Percentiles rank a stretch among this genome's conserved stretches.
phyloP scores from a whole-genome alignment of 1,139 yeast genomes.

The Suhomyces taliae region DNA sequence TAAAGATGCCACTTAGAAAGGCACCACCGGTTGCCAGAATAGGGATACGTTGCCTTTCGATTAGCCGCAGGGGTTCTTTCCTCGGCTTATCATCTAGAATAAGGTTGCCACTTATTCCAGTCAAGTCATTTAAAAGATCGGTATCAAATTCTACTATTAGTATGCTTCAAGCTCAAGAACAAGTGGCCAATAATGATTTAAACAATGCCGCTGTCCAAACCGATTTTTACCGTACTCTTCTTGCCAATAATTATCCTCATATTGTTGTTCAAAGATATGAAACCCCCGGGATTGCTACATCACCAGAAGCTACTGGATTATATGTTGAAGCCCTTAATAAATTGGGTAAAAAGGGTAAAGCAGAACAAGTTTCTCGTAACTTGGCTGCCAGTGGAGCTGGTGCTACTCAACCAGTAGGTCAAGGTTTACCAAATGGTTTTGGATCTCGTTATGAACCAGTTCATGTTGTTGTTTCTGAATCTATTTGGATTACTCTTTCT shows the following conservation, averaged over 20 bases:
- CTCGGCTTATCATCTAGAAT: neutral
- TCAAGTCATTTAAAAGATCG: neutral
- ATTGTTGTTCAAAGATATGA: slow-evolving; percentile 90
- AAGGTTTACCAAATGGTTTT: slow-evolving; percentile 37
- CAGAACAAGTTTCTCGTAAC: slow-evolving; percentile 54
- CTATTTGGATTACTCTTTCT: slow-evolving; percentile 71
- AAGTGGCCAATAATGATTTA: slow-evolving; percentile 73
- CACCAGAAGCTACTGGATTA: slow-evolving; percentile 71
- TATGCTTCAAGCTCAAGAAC: slow-evolving; percentile 70
- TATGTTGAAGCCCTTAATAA: slow-evolving; percentile 79
- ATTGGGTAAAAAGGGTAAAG: slow-evolving; percentile 76
- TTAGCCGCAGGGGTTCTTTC: neutral
- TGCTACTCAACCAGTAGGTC: slow-evolving; percentile 20
- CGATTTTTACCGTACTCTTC: slow-evolving; percentile 69
- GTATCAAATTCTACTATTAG: slow-evolving; percentile 28
- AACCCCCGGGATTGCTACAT: slow-evolving; percentile 83
- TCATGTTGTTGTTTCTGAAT: slow-evolving; percentile 87
- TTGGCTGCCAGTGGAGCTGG: slow-evolving; percentile 19
- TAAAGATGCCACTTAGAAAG: slow-evolving; percentile 1
- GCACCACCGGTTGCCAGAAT: slow-evolving; percentile 2
- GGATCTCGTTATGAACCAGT: slow-evolving; percentile 71
- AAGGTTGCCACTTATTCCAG: neutral
- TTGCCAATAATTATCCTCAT: slow-evolving; percentile 85
- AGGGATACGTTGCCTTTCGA: slow-evolving; percentile 1
- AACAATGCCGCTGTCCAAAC: slow-evolving; percentile 73